Percentiles rank a stretch among this genome's conserved stretches.
These are phyloP conservation scores for Farysia itapuensis DNA, from an alignment of 1,284 basidiomycete genomes.

Conservation along the genomic window DNA sequence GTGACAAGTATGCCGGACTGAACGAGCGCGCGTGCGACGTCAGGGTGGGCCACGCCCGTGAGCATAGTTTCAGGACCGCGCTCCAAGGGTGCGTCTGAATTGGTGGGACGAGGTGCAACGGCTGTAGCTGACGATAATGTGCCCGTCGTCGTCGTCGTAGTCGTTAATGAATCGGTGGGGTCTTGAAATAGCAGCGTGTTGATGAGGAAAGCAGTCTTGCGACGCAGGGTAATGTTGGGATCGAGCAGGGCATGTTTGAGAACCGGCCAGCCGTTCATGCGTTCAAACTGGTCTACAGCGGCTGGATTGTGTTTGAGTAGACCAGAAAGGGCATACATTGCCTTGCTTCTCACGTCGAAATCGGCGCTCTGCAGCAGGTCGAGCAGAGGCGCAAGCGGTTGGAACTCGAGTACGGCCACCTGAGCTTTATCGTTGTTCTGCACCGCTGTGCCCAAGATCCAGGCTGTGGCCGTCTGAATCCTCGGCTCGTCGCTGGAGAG, in stretches of 20 bases:
- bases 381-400: slow-evolving; percentile 65
- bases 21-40: slow-evolving; percentile 50
- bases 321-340: slow-evolving; percentile 82
- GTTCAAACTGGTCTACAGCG: slow-evolving; percentile 69
- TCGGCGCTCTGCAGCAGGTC: slow-evolving; percentile 66
- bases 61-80: slow-evolving; percentile 50
- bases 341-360: slow-evolving; percentile 67
- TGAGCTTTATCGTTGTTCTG: slow-evolving; percentile 95
- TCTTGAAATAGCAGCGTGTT: slow-evolving; percentile 73
- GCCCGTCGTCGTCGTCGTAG: slow-evolving; percentile 59
- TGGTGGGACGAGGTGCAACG: slow-evolving; percentile 5
- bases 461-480: slow-evolving; percentile 75
- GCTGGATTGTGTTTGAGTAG: slow-evolving; percentile 78
- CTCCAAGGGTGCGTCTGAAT: slow-evolving; percentile 43
- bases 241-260: slow-evolving; percentile 71
- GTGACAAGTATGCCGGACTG: slow-evolving; percentile 43
- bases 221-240: slow-evolving; percentile 73
- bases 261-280: slow-evolving; percentile 71
- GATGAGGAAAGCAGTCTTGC: slow-evolving; percentile 83
- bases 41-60: slow-evolving; percentile 39
- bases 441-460: slow-evolving; percentile 90
- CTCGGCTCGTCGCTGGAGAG: slow-evolving; percentile 67
- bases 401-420: slow-evolving; percentile 67
- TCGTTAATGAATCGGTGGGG: slow-evolving; percentile 55
- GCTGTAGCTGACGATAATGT: slow-evolving; percentile 33